Percentiles rank a stretch among this genome's conserved stretches.
Conservation (phyloP, 192 early-diverging fungal genomes). For the Podila verticillata region DNA sequence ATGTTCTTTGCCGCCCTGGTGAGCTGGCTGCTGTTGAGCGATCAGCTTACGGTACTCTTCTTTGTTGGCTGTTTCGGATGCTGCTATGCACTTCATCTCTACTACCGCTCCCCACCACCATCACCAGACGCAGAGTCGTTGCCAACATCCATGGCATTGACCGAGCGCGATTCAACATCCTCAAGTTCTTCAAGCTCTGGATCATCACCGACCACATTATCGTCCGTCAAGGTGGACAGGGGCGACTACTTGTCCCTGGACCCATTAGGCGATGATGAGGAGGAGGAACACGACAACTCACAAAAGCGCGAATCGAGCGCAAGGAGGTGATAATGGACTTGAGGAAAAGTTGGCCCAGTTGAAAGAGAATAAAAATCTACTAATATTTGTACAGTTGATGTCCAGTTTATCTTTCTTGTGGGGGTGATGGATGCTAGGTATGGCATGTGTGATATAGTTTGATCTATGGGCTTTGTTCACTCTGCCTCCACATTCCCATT, state of each 20-base stretch:
- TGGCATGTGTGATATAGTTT: not conserved
- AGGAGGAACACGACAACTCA: not conserved
- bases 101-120: conserved; percentile 25
- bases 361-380: too few species aligned
- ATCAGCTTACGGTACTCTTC: conserved; percentile 37
- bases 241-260: conserved; percentile 34
- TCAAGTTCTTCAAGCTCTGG: conserved; percentile 19
- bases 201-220: conserved; percentile 11
- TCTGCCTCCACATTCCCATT: conserved; percentile 47
- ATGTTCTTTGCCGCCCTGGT: conserved; percentile 54
- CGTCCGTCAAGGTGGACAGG: conserved; percentile 13
- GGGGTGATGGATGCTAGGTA: not conserved
- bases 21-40: conserved; percentile 34
- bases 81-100: conserved; percentile 44
- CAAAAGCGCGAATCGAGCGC: not conserved
- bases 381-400: too few species aligned
- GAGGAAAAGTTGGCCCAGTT: too few species aligned
- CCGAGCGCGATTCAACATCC: not conserved
- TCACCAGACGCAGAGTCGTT: not conserved
- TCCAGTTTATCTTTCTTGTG: too few species aligned
- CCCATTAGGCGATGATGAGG: conserved; percentile 8
- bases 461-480: conserved; percentile 1
- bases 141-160: not conserved
- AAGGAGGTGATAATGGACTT: not conserved
- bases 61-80: conserved; percentile 53